Evolutionary conservation across 139 green algal species (phyloP).

Genomic region (Coelastrella sp.): DNA sequence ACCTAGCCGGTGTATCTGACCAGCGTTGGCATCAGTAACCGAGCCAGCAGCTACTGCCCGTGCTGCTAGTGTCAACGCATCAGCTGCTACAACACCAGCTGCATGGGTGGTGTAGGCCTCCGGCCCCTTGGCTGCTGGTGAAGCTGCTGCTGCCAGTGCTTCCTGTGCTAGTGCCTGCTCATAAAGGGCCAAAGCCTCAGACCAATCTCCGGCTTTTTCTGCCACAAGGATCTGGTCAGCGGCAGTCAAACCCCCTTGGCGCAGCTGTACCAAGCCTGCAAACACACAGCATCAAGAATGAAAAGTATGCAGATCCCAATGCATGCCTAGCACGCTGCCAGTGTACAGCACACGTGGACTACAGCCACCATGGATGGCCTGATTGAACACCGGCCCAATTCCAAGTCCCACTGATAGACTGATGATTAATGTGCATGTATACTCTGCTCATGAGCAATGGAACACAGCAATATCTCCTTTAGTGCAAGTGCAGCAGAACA

Average conservation of each 20-base stretch:
- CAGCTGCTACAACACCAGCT: slow-evolving; percentile 17
- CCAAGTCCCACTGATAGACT: no score
- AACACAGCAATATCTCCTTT: no score
- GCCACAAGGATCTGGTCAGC: slow-evolving; percentile 78
- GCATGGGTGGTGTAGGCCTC: not conserved
- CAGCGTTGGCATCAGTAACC: not conserved
- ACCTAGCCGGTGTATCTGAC: not conserved
- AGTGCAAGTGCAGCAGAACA: no score
- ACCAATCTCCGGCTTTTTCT: slow-evolving; percentile 91
- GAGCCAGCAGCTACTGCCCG: slow-evolving; percentile 9
- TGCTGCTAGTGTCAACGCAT: slow-evolving; percentile 12
- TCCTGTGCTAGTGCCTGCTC: slow-evolving; percentile 71
- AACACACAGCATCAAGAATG: not conserved
- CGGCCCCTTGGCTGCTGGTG: not conserved
- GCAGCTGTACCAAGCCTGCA: slow-evolving; percentile 78
- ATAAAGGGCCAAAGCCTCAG: slow-evolving; percentile 87
- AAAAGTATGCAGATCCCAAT: no score
- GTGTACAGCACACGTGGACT: no score
- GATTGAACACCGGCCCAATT: no score
- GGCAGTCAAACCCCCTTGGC: slow-evolving; percentile 65
- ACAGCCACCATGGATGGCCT: no score
- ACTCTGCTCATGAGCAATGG: no score
- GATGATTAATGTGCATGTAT: no score
- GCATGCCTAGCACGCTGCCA: no score
- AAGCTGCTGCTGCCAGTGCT: slow-evolving; percentile 14